Conservation (phyloP, 495 filamentous ascomycete genomes). For the Trichoderma orchidacearum region DNA sequence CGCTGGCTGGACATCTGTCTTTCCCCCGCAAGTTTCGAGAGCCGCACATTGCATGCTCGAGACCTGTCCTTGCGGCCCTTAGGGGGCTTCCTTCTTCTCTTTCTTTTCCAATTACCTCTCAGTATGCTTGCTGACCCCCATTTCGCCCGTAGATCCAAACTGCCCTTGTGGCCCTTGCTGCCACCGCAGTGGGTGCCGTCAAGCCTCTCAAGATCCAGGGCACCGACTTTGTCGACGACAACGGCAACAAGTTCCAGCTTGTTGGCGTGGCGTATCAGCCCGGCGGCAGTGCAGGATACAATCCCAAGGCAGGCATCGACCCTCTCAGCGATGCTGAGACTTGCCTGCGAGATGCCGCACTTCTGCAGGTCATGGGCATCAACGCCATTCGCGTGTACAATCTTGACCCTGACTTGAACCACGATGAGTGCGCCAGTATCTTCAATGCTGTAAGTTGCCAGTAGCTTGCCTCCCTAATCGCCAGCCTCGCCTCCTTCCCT, state of each 20-base stretch:
- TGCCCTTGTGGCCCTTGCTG: slow-evolving; percentile 30
- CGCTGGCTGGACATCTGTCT: neutral
- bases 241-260: slow-evolving; percentile 71
- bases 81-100: too few species aligned
- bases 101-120: too few species aligned
- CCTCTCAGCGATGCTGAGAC: slow-evolving; percentile 59
- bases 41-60: too few species aligned
- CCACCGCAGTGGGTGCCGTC: slow-evolving; percentile 49
- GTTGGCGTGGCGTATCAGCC: slow-evolving; percentile 93
- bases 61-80: too few species aligned
- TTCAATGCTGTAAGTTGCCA: slow-evolving; percentile 81
- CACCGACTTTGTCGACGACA: slow-evolving; percentile 70
- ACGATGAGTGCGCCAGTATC: slow-evolving; percentile 79
- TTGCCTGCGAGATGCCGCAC: slow-evolving; percentile 81
- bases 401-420: slow-evolving; percentile 67
- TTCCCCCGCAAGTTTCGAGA: neutral
- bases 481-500: neutral
- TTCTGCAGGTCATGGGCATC: slow-evolving; percentile 73
- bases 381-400: slow-evolving; percentile 96
- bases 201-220: slow-evolving; percentile 59
- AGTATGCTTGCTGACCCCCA: neutral
- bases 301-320: slow-evolving; percentile 44
- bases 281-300: slow-evolving; percentile 72
- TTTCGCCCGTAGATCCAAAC: slow-evolving; percentile 18
- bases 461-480: too few species aligned